Conservation (phyloP, 305 asterid genomes). For the Solanum hybrid region DNA sequence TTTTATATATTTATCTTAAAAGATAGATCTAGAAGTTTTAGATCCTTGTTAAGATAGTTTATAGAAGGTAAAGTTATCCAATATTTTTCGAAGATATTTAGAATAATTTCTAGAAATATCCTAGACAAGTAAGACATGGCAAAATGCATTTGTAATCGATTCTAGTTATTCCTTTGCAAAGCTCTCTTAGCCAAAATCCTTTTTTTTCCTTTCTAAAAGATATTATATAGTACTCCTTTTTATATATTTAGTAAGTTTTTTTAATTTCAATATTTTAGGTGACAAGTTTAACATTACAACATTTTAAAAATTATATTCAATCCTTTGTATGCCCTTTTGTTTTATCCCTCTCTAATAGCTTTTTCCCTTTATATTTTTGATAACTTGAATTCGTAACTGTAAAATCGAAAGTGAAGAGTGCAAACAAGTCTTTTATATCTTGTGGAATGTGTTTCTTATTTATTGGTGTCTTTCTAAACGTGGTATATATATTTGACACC, state of each 20-base stretch:
- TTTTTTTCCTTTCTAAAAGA: background rate
- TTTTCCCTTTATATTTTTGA: background rate
- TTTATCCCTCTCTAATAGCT: background rate
- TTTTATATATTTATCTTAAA: background rate
- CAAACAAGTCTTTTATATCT: background rate
- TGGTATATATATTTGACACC: background rate
- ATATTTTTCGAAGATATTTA: too few species aligned
- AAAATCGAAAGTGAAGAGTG: background rate
- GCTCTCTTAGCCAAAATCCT: background rate
- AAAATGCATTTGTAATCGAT: too few species aligned
- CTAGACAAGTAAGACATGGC: too few species aligned
- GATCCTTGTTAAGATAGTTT: background rate
- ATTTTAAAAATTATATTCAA: background rate
- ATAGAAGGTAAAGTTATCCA: too few species aligned
- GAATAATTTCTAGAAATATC: too few species aligned
- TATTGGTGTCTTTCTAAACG: background rate
- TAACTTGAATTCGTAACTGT: fast-evolving
- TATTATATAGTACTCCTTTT: too few species aligned
- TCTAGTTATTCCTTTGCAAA: too few species aligned
- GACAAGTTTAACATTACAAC: too few species aligned
- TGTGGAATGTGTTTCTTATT: background rate
- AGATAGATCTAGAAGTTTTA: background rate
- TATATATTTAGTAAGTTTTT: background rate
- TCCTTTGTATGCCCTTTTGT: background rate
- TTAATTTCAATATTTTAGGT: background rate